A percentile compares a stretch with the other conserved stretches of the same genome.
phyloP scores from a whole-genome alignment of 306 rosid species.

The Fagus sylvatica region DNA sequence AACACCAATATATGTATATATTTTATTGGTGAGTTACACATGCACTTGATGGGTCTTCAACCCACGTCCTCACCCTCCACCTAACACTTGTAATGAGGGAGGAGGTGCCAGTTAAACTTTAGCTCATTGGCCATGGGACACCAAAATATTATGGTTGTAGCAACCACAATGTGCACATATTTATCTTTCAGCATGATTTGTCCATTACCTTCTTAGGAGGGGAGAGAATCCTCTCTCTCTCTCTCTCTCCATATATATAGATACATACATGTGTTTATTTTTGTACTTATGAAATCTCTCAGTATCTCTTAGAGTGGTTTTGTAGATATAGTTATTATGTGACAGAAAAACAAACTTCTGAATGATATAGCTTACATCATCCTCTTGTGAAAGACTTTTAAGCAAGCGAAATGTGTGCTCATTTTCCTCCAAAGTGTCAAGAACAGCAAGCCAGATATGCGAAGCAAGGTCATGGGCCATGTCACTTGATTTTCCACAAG shows the following conservation, averaged over 20 bases:
- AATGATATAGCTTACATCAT: slow-evolving; percentile 56
- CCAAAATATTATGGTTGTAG: neutral
- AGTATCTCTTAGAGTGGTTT: neutral
- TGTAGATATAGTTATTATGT: neutral
- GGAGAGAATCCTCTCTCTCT: neutral
- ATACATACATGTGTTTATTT: neutral
- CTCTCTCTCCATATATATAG: neutral
- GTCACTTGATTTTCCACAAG: slow-evolving; percentile 73
- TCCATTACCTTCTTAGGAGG: neutral
- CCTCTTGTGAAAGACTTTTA: slow-evolving; percentile 68
- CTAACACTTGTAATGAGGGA: too few relatives aligned
- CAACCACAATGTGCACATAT: neutral
- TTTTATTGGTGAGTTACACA: too few relatives aligned
- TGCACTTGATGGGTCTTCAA: too few relatives aligned
- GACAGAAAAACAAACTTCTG: neutral
- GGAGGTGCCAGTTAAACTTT: too few relatives aligned
- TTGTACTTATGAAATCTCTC: neutral
- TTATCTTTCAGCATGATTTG: neutral
- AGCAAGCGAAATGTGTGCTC: slow-evolving; percentile 58
- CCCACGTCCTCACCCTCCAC: too few relatives aligned
- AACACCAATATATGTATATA: too few relatives aligned
- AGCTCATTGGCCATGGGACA: too few relatives aligned
- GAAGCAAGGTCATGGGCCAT: slow-evolving; percentile 71
- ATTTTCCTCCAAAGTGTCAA: slow-evolving; percentile 70
- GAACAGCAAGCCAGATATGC: slow-evolving; percentile 71